These are phyloP conservation scores for Gossypium schwendimanii DNA, from an alignment of 441 rosid species.

Conservation along the genomic window DNA sequence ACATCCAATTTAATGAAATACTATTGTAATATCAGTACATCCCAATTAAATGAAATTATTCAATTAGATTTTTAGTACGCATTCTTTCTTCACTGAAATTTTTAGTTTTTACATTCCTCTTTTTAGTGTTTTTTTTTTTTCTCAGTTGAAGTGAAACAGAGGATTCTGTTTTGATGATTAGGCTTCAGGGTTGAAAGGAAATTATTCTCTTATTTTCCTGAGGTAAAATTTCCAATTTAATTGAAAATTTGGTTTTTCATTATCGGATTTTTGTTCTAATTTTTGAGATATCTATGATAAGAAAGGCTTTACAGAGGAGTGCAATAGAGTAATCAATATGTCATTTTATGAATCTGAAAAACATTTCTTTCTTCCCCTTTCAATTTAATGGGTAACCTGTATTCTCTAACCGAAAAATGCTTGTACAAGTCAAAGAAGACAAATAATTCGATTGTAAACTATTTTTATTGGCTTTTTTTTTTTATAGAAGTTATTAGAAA, in stretches of 20 bases:
- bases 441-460: background rate
- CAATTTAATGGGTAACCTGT: background rate
- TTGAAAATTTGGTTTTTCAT: background rate
- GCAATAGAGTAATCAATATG: background rate
- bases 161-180: background rate
- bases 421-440: background rate
- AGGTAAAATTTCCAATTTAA: background rate
- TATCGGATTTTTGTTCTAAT: background rate
- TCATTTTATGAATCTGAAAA: background rate
- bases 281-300: background rate
- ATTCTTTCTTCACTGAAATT: background rate
- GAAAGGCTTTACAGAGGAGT: background rate
- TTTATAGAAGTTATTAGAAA: background rate
- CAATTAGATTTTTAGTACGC: background rate
- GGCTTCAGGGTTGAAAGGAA: background rate
- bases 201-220: background rate
- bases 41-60: background rate
- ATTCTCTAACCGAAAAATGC: background rate
- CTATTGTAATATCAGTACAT: background rate
- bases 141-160: slow-evolving; percentile 2
- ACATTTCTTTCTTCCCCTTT: background rate
- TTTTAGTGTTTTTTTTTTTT: background rate
- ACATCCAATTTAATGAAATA: background rate
- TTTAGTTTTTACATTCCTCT: background rate
- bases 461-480: background rate